Evolutionary conservation across 495 filamentous ascomycete genomes (phyloP).

Genomic region (Penicillium bovifimosum): DNA sequence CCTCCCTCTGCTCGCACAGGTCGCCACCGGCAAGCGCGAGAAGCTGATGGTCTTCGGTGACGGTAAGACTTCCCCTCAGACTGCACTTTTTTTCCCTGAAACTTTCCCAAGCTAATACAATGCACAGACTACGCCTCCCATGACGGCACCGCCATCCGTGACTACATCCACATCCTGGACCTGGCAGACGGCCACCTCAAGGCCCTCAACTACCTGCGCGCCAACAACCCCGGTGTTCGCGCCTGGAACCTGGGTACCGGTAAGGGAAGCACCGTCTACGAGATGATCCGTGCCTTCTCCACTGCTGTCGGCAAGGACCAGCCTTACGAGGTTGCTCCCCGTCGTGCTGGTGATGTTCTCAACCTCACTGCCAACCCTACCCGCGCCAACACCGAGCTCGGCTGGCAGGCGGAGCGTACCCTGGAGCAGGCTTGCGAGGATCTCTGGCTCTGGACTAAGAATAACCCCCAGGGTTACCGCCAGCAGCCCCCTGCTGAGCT

Average conservation of each 20-base stretch:
- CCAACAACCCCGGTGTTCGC: constrained; percentile 83
- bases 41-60: constrained; percentile 93
- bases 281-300: constrained; percentile 95
- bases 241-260: constrained; percentile 99
- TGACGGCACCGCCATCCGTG: constrained; percentile 75
- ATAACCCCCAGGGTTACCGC: constrained; percentile 92
- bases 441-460: constrained; percentile 90
- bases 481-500: constrained; percentile 84
- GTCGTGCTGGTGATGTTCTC: constrained; percentile 85
- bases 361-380: constrained; percentile 90
- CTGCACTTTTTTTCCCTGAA: neutral
- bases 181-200: constrained; percentile 84
- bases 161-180: constrained; percentile 82
- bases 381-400: constrained; percentile 78
- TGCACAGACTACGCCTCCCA: constrained; percentile 78
- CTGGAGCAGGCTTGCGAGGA: constrained; percentile 91
- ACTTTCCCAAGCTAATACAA: constrained; percentile 5
- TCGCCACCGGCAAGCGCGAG: constrained; percentile 89
- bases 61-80: constrained; percentile 51
- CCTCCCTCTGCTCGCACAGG: constrained; percentile 87
- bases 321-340: constrained; percentile 77
- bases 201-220: constrained; percentile 86
- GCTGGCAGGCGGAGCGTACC: constrained; percentile 86
- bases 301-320: constrained; percentile 77
- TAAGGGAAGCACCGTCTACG: constrained; percentile 88